Base-by-base conservation (phyloP, 129 eudicot genomes). In the Escallonia herrerae region DNA sequence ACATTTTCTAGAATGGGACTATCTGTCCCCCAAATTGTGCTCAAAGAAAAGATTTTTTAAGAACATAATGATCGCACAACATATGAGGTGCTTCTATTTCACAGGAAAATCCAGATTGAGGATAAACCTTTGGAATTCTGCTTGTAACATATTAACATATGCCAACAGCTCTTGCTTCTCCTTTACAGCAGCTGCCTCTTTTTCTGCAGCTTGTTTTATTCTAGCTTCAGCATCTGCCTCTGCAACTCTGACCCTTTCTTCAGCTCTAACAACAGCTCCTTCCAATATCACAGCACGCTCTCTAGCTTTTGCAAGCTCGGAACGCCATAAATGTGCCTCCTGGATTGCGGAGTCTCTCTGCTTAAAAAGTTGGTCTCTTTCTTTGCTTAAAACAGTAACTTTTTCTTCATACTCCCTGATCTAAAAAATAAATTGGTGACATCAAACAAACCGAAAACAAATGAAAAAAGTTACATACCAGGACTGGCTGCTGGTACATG, bases 241-340 rank as follows among this genome's bases (percentile, higher is more conserved):
- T 58, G 82, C 73, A 70, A 86, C 87, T 80, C 97, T 74, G 57
- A 83, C 95, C 81, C 82, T 94, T 80, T 94, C 99, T 64, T 83
- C 99, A 48, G 97, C 97, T 70, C 97, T 81, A 42, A 87, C 95
- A 67, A 78, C 94, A 59, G 95, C 93, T 66, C 93, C 99, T 77
- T 94, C 97, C 72, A 89, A 52, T 71, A 94, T 89, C 39, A 94
- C 95, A 4, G 60, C 90, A 60, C 79, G 93, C 53, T 94, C 99
- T 77, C 99, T 81, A 48, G 98, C 99, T 79, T 94, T 94, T 57
- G 74, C 99, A 58, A 94, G 97, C 81, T 94, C 99, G 67, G 93
- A 72, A 47, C 97, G 86, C 99, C 99, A 94, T 76, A 94, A 73
- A 86, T 83, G 96, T 33, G 95, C 95, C 61, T 94, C 99, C 65